Base-by-base conservation (phyloP, 495 filamentous ascomycete species). In the Talaromyces wortmannii region DNA sequence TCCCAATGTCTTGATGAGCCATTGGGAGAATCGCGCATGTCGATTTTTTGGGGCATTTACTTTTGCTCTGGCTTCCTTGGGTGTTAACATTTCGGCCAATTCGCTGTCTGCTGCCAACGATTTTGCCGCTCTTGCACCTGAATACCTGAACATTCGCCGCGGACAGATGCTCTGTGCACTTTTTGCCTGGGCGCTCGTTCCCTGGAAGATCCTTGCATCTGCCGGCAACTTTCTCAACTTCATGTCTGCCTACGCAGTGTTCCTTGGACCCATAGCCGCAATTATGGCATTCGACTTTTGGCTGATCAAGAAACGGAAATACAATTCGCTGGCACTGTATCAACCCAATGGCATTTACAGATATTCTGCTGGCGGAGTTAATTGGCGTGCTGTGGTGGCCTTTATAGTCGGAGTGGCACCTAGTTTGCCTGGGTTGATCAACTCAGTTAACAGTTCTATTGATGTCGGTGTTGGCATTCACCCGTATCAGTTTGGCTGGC, bases 221-320 rank as follows among this genome's bases (percentile, higher is more conserved):
- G 83, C 83, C 12, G 72, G 71, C 11, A 80, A 73, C 13, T 79
- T 86, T 52, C 68, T 86, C 2, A 77, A 69, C 47, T 86, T 86
- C 69, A 83, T 86, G 82, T 74, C 77, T 16, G 81, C 79, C 1
- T 84, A 85, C 52, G 76, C 80, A 13, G 78, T 89, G 33, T 89
- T 90, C 70, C 73, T 89, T 3, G 85, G 79, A 0, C 86, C 87
- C 0, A 83, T 90, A 46, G 83, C 80, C 8, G 81, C 80, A 11
- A 84, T 89, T 55, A 81, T 90, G 69, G 69, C 80, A 0, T 75
- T 77, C 15, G 87, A 90, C 61, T 89, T 79, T 66, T 89, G 84
- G 85, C 61, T 86, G 50, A 65, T 89, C 13, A 83, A 88, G 58
- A 63, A 60, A n/a, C 63, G 74, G 32, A 74, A 78, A 45, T 83